A percentile compares a stretch with the other conserved stretches of the same genome.
phyloP scores from a whole-genome alignment of 805 yeast species.

The Sugiyamaella mastotermitis region DNA sequence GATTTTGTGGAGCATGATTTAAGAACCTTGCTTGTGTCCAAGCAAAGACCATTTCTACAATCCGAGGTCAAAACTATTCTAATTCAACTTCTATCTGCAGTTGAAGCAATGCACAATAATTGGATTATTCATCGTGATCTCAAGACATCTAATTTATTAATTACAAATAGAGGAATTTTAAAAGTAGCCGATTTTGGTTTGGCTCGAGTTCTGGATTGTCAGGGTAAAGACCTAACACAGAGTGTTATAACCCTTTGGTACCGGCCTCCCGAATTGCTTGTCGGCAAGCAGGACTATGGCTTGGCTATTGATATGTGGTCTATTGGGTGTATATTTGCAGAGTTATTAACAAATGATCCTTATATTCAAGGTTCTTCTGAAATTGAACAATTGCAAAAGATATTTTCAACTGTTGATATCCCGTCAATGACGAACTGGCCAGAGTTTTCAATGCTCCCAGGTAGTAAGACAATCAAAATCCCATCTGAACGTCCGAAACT shows the following conservation, averaged over 20 bases:
- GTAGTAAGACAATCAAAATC: constrained; percentile 77
- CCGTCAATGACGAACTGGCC: constrained; percentile 48
- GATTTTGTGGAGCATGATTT: constrained; percentile 30
- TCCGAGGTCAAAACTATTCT: constrained; percentile 27
- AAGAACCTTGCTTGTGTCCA: constrained; percentile 18
- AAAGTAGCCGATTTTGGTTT: constrained; percentile 87
- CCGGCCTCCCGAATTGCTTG: constrained; percentile 31
- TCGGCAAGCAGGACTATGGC: constrained; percentile 36
- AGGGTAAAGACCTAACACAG: constrained; percentile 18
- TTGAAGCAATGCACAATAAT: constrained; percentile 20
- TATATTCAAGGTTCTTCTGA: constrained; percentile 42
- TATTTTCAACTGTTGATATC: constrained; percentile 39
- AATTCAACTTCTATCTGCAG: constrained; percentile 24
- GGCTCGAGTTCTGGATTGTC: constrained; percentile 48
- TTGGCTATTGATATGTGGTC: constrained; percentile 48
- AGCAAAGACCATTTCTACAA: constrained; percentile 25
- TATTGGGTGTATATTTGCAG: constrained; percentile 54
- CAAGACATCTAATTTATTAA: constrained; percentile 80
- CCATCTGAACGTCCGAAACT: constrained; percentile 64
- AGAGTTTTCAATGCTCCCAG: constrained; percentile 62
- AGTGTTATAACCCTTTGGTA: constrained; percentile 50
- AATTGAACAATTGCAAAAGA: constrained; percentile 37
- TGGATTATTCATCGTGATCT: constrained; percentile 66
- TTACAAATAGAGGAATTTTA: constrained; percentile 62
- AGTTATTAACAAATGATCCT: constrained; percentile 35